phyloP scores from a whole-genome alignment of 441 rosid species.

The Adansonia grandidieri region DNA sequence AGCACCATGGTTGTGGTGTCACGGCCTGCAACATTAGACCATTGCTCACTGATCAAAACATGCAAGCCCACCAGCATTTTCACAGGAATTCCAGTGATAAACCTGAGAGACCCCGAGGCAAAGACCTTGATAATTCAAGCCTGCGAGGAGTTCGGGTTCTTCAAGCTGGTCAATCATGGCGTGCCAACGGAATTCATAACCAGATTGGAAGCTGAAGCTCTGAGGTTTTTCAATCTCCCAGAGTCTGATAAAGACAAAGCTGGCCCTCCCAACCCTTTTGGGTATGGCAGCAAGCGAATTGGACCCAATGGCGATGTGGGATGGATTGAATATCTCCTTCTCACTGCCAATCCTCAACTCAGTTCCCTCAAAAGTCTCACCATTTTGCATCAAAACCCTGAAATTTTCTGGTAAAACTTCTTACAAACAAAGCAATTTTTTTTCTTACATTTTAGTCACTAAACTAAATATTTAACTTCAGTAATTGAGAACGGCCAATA shows the following conservation, averaged over 20 bases:
- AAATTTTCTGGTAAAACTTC: slow-evolving; percentile 54
- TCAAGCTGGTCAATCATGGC: slow-evolving; percentile 79
- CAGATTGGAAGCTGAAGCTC: slow-evolving; percentile 59
- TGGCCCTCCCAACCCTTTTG: slow-evolving; percentile 82
- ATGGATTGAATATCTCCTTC: slow-evolving; percentile 80
- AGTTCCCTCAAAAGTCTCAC: slow-evolving; percentile 17
- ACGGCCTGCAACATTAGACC: slow-evolving; percentile 52
- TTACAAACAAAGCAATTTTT: too few species aligned
- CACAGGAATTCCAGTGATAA: slow-evolving; percentile 52
- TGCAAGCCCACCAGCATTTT: slow-evolving; percentile 48
- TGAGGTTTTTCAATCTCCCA: slow-evolving; percentile 58
- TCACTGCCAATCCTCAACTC: slow-evolving; percentile 35
- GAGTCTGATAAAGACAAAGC: slow-evolving; percentile 68
- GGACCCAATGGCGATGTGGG: slow-evolving; percentile 82
- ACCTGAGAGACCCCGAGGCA: slow-evolving; percentile 62
- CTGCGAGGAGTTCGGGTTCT: slow-evolving; percentile 80
- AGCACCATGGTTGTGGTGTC: slow-evolving; percentile 67
- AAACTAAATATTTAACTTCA: too few species aligned
- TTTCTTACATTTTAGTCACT: too few species aligned
- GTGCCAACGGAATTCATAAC: slow-evolving; percentile 53
- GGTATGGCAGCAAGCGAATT: slow-evolving; percentile 73
- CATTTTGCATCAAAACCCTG: slow-evolving; percentile 42
- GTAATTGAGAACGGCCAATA: too few species aligned
- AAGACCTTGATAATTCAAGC: slow-evolving; percentile 52
- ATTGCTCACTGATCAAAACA: slow-evolving; percentile 51